phyloP scores from a whole-genome alignment of 176 grass and related monocot genomes.

The Aegilops longissima region DNA sequence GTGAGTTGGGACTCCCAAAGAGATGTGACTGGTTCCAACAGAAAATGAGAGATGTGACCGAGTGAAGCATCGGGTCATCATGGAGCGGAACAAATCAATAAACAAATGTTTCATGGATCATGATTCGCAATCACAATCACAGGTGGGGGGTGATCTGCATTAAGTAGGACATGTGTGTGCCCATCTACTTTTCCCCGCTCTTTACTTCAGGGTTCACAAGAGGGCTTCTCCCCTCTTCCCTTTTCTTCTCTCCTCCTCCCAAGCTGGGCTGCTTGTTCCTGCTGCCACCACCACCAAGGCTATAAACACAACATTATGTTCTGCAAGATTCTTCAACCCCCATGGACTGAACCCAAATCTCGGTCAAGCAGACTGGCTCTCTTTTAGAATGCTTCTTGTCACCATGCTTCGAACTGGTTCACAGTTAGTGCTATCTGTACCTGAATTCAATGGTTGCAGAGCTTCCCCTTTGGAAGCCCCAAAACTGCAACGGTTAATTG shows the following conservation, averaged over 20 bases:
- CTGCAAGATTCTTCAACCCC: neutral
- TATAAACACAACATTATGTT: slow-evolving; percentile 28
- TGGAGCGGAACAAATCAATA: slow-evolving; percentile 2
- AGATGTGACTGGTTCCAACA: slow-evolving; percentile 20
- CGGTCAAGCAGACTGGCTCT: slow-evolving; percentile 27
- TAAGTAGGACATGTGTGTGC: slow-evolving; percentile 48
- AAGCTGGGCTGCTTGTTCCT: slow-evolving; percentile 23
- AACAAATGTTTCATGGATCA: slow-evolving; percentile 38
- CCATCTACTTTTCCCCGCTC: slow-evolving; percentile 49
- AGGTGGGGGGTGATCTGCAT: slow-evolving; percentile 70
- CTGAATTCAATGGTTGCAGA: slow-evolving; percentile 23
- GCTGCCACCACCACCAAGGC: slow-evolving; percentile 23
- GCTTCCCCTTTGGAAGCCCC: slow-evolving; percentile 17
- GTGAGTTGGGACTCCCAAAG: slow-evolving; percentile 17
- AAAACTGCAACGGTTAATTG: slow-evolving; percentile 18
- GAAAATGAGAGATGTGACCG: slow-evolving; percentile 16
- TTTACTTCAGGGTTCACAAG: slow-evolving; percentile 57
- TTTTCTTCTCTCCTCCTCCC: neutral
- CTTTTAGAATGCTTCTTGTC: slow-evolving; percentile 32
- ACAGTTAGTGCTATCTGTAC: slow-evolving; percentile 18
- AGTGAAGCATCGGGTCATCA: slow-evolving; percentile 39
- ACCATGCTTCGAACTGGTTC: slow-evolving; percentile 34
- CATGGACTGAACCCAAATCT: slow-evolving; percentile 26
- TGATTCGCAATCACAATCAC: slow-evolving; percentile 64
- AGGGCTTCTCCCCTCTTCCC: neutral